phyloP scores from a whole-genome alignment of 2,329 filamentous ascomycete genomes.

The Fusarium sp. region DNA sequence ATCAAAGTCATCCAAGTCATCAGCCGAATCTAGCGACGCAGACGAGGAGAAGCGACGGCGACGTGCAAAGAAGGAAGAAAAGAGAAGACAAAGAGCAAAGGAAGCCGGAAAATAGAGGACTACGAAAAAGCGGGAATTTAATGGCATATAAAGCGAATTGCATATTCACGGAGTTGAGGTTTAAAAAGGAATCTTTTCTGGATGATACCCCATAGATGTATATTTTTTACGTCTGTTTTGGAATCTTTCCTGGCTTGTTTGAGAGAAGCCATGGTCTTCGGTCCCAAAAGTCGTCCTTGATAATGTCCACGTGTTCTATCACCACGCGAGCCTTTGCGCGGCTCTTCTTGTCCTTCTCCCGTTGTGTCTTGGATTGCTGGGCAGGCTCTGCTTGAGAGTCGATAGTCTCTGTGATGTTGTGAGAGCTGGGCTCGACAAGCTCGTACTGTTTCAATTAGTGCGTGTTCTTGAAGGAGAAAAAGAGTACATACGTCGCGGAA shows the following conservation, averaged over 20 bases:
- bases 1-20: conserved; percentile 45
- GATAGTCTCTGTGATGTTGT: conserved; percentile 59
- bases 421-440: conserved; percentile 69
- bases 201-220: conserved; percentile 50
- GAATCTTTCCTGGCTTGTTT: conserved; percentile 76
- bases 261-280: conserved; percentile 85
- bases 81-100: conserved; percentile 49
- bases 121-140: conserved; percentile 15
- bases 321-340: conserved; percentile 83
- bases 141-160: conserved; percentile 28
- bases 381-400: conserved; percentile 64
- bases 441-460: conserved; percentile 68
- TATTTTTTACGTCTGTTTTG: conserved; percentile 65
- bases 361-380: conserved; percentile 79
- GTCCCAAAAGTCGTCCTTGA: conserved; percentile 95
- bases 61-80: conserved; percentile 57
- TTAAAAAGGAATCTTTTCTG: conserved; percentile 33
- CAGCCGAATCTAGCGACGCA: conserved; percentile 46
- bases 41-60: conserved; percentile 61
- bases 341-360: conserved; percentile 84
- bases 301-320: conserved; percentile 90
- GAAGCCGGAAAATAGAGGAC: conserved; percentile 34
- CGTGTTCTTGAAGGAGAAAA: no score
- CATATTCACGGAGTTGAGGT: conserved; percentile 47
- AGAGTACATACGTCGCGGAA: conserved; percentile 76